Evolutionary conservation across 352 stramenopile species (phyloP).

Genomic region (Phytophthora citrophthora): DNA sequence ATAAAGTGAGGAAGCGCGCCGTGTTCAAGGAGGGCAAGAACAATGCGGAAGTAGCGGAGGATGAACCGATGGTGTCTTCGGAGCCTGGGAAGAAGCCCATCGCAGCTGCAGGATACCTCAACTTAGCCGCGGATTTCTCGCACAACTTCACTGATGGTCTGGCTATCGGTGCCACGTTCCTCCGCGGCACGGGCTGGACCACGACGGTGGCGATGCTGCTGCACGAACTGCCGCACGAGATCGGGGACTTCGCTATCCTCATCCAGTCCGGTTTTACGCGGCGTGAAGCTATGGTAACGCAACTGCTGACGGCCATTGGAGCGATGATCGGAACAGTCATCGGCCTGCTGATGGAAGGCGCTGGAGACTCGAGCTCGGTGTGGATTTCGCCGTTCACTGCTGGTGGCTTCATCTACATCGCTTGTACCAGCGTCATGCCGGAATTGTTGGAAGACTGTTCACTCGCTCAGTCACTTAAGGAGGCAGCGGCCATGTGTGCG

Average conservation of each 20-base stretch:
- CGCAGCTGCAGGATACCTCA: slow-evolving; percentile 88
- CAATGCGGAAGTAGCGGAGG: slow-evolving; percentile 22
- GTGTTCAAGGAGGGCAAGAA: slow-evolving; percentile 45
- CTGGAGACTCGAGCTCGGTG: slow-evolving; percentile 67
- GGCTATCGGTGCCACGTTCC: slow-evolving; percentile 92
- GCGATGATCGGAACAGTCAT: slow-evolving; percentile 91
- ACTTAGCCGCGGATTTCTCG: slow-evolving; percentile 90
- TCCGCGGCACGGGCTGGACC: slow-evolving; percentile 76
- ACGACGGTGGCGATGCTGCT: slow-evolving; percentile 90
- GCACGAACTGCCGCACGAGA: slow-evolving; percentile 93
- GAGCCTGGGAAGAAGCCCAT: slow-evolving; percentile 48
- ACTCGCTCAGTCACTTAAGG: slow-evolving; percentile 70
- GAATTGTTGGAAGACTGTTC: slow-evolving; percentile 90
- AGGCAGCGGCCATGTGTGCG: slow-evolving; percentile 68
- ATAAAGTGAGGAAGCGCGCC: slow-evolving; percentile 37
- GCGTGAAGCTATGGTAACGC: slow-evolving; percentile 89
- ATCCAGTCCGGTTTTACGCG: slow-evolving; percentile 91
- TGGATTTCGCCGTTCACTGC: slow-evolving; percentile 89
- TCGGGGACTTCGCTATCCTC: slow-evolving; percentile 93
- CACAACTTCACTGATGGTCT: slow-evolving; percentile 96
- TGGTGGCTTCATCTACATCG: slow-evolving; percentile 94
- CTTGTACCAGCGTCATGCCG: slow-evolving; percentile 90
- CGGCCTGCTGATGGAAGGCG: slow-evolving; percentile 78
- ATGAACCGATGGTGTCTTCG: slow-evolving; percentile 18
- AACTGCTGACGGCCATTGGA: slow-evolving; percentile 92